phyloP scores from a whole-genome alignment of 331 rosid genomes.

The Dryas integrifolia region DNA sequence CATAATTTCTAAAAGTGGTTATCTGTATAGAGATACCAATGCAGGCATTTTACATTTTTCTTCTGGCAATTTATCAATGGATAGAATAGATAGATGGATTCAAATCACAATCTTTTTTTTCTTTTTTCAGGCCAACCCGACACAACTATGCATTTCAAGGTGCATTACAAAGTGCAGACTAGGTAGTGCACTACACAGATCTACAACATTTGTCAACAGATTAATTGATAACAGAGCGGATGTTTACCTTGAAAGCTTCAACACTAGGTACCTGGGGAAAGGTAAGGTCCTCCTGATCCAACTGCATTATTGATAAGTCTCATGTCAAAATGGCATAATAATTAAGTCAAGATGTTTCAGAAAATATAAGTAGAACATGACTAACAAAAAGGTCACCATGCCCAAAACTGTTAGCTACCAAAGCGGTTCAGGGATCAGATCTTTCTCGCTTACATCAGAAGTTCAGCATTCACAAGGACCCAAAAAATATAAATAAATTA shows the following conservation, averaged over 20 bases:
- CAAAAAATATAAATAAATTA: background rate
- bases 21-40: background rate
- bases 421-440: background rate
- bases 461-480: background rate
- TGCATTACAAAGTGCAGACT: background rate
- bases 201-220: background rate
- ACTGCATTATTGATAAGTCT: constrained; percentile 39
- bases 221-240: constrained; percentile 17
- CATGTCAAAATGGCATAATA: constrained; percentile 11
- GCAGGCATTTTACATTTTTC: background rate
- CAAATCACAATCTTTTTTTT: background rate
- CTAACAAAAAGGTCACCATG: background rate
- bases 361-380: background rate
- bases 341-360: constrained; percentile 14
- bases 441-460: constrained; percentile 1
- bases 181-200: background rate
- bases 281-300: constrained; percentile 57
- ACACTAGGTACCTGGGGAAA: constrained; percentile 49
- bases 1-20: background rate
- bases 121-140: background rate
- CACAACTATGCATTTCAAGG: background rate
- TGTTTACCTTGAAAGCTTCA: constrained; percentile 53
- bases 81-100: background rate
- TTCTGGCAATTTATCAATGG: background rate
- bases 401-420: background rate